Base-by-base conservation (phyloP, 208 protist species). In the Naegleria lovaniensis region DNA sequence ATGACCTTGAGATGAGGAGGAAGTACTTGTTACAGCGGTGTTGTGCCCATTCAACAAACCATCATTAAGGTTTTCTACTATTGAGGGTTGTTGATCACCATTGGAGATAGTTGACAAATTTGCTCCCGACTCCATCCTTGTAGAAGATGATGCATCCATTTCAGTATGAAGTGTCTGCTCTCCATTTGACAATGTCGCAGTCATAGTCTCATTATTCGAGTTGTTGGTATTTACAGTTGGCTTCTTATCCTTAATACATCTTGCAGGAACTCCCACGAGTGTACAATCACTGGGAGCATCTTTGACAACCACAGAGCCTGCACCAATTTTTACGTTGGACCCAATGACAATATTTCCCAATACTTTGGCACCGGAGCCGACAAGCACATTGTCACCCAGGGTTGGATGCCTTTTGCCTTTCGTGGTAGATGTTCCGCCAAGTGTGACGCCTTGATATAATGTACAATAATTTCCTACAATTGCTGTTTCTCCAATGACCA, bases 401-500 rank as follows among this genome's bases (percentile, higher is more conserved):
- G 96, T 96, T n/a, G 96, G 96, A 91, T 97, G 96, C 6, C 96
- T 93, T 39, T 92, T 91, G 0, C 84, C 76, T 29, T 13, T 52
- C 43, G 59, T 38, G 0, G 91, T 92, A 7, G 84, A 84, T 76
- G 41, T 92, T 36, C 94, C 96, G 40, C 96, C 96, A 38, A 97
- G 94, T 7, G 96, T 97, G 25, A 97, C 96, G 9, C 96, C 95
- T 38, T 89, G 85, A 89, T 41, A 89, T 22, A 89, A 25, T 9
- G 29, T 67, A 67, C 41, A 58, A 92, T 95, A 90, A 86, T 96
- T 95, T 22, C 96, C 96, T 83, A 97, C 94, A 86, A 96, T 91
- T 4, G 96, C 94, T 4, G 95, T 97, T 41, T 93, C 95, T 19
- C 96, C 96, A 79, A 97, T 95, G 11, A 97, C 96, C 83, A 97